These are phyloP conservation scores for Blastocystis sp. DNA, from an alignment of 352 stramenopile species.

Conservation along the genomic window DNA sequence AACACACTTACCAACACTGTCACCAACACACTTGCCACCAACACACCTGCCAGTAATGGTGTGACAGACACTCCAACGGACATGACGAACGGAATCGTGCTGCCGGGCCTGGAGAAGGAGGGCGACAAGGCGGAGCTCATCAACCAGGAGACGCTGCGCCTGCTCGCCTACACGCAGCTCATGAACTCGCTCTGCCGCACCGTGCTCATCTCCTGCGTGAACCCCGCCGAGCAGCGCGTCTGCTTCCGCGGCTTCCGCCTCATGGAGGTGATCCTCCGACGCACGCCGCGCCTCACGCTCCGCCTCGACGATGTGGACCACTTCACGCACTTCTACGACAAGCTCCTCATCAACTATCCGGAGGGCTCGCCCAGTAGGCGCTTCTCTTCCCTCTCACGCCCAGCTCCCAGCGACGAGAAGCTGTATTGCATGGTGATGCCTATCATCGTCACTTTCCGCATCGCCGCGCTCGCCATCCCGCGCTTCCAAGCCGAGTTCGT, in stretches of 20 bases:
- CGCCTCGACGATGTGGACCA: slow-evolving; percentile 10
- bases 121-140: background rate
- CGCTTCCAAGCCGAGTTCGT: slow-evolving; percentile 6
- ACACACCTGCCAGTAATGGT: too few species aligned
- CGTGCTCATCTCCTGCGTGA: slow-evolving; percentile 21
- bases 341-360: slow-evolving; percentile 15
- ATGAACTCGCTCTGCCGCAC: background rate
- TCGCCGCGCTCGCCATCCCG: background rate
- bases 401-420: background rate
- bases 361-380: background rate
- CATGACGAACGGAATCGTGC: background rate
- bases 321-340: background rate
- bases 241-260: slow-evolving; percentile 14
- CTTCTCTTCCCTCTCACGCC: background rate
- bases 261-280: slow-evolving; percentile 9
- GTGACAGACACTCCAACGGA: too few species aligned
- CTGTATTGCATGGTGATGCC: slow-evolving; percentile 57
- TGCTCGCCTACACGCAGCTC: background rate
- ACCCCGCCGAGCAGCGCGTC: background rate
- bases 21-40: too few species aligned
- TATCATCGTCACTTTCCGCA: slow-evolving; percentile 30
- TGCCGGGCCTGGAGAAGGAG: background rate
- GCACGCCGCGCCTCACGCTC: background rate
- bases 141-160: background rate
- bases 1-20: too few species aligned